phyloP scores from a whole-genome alignment of 345 rosid species.

The Odontarrhena argentea region DNA sequence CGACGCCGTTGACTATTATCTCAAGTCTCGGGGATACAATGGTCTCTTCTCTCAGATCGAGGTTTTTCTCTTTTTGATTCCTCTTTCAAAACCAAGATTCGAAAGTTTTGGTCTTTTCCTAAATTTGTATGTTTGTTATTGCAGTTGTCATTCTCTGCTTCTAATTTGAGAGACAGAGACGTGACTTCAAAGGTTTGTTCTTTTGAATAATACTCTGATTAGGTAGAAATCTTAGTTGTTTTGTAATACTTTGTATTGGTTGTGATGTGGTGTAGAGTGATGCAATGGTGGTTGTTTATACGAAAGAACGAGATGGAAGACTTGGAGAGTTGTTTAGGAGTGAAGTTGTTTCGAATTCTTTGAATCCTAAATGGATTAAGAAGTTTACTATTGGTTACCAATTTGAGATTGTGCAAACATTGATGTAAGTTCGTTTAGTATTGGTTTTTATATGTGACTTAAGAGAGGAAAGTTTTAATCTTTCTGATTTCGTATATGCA shows the following conservation, averaged over 20 bases:
- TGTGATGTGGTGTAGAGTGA: conserved; percentile 69
- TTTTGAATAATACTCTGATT: not conserved
- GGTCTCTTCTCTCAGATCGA: conserved; percentile 84
- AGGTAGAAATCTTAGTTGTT: not conserved
- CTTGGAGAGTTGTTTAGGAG: conserved; percentile 64
- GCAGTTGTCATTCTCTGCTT: conserved; percentile 86
- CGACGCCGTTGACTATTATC: conserved; percentile 72
- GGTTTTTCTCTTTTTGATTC: conserved; percentile 38
- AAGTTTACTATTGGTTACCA: conserved; percentile 56
- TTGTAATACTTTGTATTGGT: not conserved
- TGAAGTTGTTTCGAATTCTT: conserved; percentile 83
- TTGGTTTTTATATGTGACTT: not conserved
- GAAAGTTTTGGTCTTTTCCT: not conserved
- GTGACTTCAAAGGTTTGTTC: conserved; percentile 76
- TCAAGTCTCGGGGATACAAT: conserved; percentile 67
- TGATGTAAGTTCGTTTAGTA: conserved; percentile 57
- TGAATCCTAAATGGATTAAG: conserved; percentile 76
- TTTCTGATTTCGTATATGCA: conserved; percentile 17
- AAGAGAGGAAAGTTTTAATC: not conserved
- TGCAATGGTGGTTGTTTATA: conserved; percentile 77
- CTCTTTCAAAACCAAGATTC: not conserved
- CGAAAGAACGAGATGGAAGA: conserved; percentile 68
- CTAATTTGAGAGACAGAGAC: conserved; percentile 70
- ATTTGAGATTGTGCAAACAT: conserved; percentile 76
- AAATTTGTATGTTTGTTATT: not conserved